Evolutionary conservation across 1,139 yeast species (phyloP), one percentile per base, ranked within the genome.

Genomic region (Scheffersomyces cryptocercus): DNA sequence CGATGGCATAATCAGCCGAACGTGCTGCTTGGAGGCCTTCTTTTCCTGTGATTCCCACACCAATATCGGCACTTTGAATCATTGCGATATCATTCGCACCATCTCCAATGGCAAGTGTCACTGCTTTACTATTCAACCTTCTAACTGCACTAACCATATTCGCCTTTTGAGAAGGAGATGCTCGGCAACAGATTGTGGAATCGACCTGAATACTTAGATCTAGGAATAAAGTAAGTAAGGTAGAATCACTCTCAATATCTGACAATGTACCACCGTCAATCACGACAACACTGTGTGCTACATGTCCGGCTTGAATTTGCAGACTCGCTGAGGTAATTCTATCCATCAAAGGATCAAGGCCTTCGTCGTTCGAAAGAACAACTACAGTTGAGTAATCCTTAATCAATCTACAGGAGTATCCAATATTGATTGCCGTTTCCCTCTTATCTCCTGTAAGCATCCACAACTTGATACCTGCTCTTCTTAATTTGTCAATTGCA

Each of bases 51-150:
- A 93, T 93, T 34, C 99, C 99, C 48, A 93, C 83, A 16, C 99
- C 99, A 45, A 93, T 91, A 65, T 93, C 98, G 0, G 99, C 99
- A 59, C 96, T 87, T 68, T 93, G 98, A 50, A 93, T 93, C 99
- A 93, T 93, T 2, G 99, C 98, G 62, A 93, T 90, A 64, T 93
- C 99, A 61, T 93, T 93, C 1, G 99, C 99, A 54, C 99, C 99
- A 68, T 93, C 99, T n/a, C 99, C 99, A 59, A 95, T 88, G 0
- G 99, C 99, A 48, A 95, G 73, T 0, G 97, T 89, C 5, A 93
- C 97, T 28, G 88, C 74, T 7, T 71, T 68, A 41, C 75, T 82
- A 52, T 85, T 79, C 49, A 85, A 68, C 28, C 75, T 70, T 42
- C 98, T 77, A 12, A 95, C 89, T 20, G 85, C 78, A 31, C 81